Conservation (phyloP, 2,329 filamentous ascomycete genomes). For the Volutella citrinella region DNA sequence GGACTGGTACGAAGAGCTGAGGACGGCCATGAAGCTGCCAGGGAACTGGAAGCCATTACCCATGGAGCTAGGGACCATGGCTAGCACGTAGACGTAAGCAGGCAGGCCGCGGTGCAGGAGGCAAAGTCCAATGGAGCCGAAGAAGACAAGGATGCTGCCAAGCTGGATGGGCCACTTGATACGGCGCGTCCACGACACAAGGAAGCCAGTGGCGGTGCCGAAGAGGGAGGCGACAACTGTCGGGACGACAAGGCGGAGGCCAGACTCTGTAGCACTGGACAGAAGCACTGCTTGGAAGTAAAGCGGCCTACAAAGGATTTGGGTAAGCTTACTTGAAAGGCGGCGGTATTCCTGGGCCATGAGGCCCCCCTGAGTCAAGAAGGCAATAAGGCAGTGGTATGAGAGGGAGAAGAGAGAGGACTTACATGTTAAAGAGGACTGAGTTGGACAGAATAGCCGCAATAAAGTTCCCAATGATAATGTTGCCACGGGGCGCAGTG, state of each 20-base stretch:
- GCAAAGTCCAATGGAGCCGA: constrained; percentile 50
- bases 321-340: no score
- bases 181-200: constrained; percentile 57
- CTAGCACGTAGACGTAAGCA: constrained; percentile 50
- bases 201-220: constrained; percentile 58
- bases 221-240: constrained; percentile 52
- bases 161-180: constrained; percentile 57
- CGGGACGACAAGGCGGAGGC: constrained; percentile 67
- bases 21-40: constrained; percentile 59
- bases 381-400: no score
- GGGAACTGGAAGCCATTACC: constrained; percentile 66
- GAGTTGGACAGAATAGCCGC: constrained; percentile 51
- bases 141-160: constrained; percentile 46
- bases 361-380: no score
- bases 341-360: no score
- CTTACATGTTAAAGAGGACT: constrained; percentile 57
- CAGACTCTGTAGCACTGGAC: constrained; percentile 66
- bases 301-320: constrained; percentile 55
- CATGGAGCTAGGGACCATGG: constrained; percentile 53
- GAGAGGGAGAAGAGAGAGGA: no score
- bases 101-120: constrained; percentile 51
- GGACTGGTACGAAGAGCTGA: constrained; percentile 55
- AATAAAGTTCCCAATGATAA: constrained; percentile 56
- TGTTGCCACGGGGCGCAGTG: constrained; percentile 49
- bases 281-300: constrained; percentile 76